Base-by-base conservation (phyloP, 1,284 basidiomycete species). In the Tilletia setariae region DNA sequence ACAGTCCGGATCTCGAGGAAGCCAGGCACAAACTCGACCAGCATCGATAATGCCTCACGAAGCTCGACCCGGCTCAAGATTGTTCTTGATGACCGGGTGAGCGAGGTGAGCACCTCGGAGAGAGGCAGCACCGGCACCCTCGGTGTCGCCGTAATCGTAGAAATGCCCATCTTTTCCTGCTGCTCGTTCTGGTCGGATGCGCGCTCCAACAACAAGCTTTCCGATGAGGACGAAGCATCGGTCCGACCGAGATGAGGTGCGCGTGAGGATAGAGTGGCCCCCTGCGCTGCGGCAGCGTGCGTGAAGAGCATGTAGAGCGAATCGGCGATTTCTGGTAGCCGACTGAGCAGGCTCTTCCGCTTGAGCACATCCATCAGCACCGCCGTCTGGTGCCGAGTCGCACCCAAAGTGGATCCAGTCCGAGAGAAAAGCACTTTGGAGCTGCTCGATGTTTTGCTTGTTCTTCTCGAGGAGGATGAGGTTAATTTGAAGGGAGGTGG, bases 31-130 rank as follows among this genome's bases (percentile, higher is more conserved):
- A 76, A 69, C 28, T 65, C 70, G 0, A 40, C 43, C 15, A 79
- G 64, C 21, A 70, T 47, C 16, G 75, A 70, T 21, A 79, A 32
- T 6, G 71, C 68, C 2, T 56, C 32, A 13, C 71, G 64, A 23
- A 74, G 75, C 65, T 79, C 77, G 21, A 65, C 46, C 1, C 65
- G n/a, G 30, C 70, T 72, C n/a, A 79, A 64, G 21, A 74, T 70
- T 25, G 73, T 71, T 51, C 75, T 77, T 25, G 71, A 67, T 28
- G 69, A 70, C 25, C 73, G 74, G 1, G 44, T 62, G 11, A 78
- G 46, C 11, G 69, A 70, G 2, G 61, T 44, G 6, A 77, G 64
- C 42, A 78, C 64, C 15, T 76, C 74, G 0, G 73, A 64, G 65
- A 79, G 71, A 1, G 77, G 67, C 1, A 77, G 63, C 2, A 70